Evolutionary conservation across 805 yeast genomes (phyloP).

Genomic region (Lipomyces sp.): DNA sequence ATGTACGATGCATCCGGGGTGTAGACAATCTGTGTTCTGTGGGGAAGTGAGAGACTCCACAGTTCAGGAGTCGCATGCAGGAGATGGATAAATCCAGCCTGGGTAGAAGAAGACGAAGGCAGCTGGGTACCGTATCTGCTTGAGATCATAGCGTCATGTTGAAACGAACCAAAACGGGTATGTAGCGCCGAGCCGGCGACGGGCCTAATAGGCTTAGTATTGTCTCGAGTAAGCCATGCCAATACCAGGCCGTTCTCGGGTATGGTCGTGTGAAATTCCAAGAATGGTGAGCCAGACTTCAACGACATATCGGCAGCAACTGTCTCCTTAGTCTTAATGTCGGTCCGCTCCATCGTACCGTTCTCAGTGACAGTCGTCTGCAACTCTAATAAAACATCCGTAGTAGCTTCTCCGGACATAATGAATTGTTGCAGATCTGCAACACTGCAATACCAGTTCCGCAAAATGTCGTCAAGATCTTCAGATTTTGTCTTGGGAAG

Average conservation of each 20-base stretch:
- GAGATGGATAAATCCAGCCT: slow-evolving; percentile 83
- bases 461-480: too few species aligned
- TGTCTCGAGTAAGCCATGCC: slow-evolving; percentile 78
- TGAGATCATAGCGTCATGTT: slow-evolving; percentile 81
- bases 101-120: slow-evolving; percentile 52
- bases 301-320: too few species aligned
- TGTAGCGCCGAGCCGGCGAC: slow-evolving; percentile 44
- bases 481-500: too few species aligned
- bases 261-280: slow-evolving; percentile 60
- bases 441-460: too few species aligned
- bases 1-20: slow-evolving; percentile 93
- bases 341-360: too few species aligned
- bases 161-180: slow-evolving; percentile 86
- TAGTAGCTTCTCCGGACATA: too few species aligned
- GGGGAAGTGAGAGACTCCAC: slow-evolving; percentile 95
- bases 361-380: too few species aligned
- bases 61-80: slow-evolving; percentile 91
- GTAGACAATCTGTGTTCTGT: slow-evolving; percentile 95
- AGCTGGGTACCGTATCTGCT: slow-evolving; percentile 80
- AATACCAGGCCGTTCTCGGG: slow-evolving; percentile 85
- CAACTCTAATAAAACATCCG: too few species aligned
- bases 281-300: slow-evolving; percentile 57
- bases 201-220: slow-evolving; percentile 70
- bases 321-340: too few species aligned
- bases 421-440: too few species aligned